phyloP scores from a whole-genome alignment of 2,329 filamentous ascomycete genomes.

The Colletotrichum phormii region DNA sequence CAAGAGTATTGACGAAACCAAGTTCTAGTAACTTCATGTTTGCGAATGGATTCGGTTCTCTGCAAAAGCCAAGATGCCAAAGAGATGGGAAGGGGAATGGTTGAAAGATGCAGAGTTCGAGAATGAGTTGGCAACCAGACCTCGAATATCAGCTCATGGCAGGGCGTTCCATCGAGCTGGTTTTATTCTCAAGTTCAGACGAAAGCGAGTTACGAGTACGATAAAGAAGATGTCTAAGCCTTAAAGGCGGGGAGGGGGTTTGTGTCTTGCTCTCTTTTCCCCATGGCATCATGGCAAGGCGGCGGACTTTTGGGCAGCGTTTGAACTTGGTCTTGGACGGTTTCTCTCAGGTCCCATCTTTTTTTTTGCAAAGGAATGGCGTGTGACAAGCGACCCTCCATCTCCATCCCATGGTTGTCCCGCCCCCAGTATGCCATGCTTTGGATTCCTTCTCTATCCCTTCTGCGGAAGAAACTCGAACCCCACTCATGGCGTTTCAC shows the following conservation, averaged over 20 bases:
- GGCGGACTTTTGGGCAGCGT: neutral
- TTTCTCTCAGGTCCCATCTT: neutral
- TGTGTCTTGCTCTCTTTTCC: neutral
- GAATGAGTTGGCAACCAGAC: neutral
- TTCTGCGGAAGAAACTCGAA: neutral
- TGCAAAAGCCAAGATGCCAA: neutral
- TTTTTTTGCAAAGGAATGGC: neutral
- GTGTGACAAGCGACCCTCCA: constrained; percentile 1
- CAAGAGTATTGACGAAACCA: constrained; percentile 16
- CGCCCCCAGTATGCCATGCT: neutral
- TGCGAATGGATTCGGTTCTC: no score
- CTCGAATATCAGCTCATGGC: neutral
- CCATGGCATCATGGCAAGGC: no score
- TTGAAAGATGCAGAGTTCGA: neutral
- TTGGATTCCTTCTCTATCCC: neutral
- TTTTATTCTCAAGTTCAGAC: constrained; percentile 13
- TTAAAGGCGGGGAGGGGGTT: constrained; percentile 9
- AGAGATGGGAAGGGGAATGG: neutral
- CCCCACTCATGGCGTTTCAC: constrained; percentile 5
- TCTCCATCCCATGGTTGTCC: neutral
- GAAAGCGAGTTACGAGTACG: constrained; percentile 13
- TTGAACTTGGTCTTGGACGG: neutral
- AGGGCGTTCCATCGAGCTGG: constrained; percentile 12
- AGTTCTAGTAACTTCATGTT: constrained; percentile 22
- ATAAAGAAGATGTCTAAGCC: constrained; percentile 9